Base-by-base conservation (phyloP, 2,329 filamentous ascomycete species). In the Atkinsonella texensis region DNA sequence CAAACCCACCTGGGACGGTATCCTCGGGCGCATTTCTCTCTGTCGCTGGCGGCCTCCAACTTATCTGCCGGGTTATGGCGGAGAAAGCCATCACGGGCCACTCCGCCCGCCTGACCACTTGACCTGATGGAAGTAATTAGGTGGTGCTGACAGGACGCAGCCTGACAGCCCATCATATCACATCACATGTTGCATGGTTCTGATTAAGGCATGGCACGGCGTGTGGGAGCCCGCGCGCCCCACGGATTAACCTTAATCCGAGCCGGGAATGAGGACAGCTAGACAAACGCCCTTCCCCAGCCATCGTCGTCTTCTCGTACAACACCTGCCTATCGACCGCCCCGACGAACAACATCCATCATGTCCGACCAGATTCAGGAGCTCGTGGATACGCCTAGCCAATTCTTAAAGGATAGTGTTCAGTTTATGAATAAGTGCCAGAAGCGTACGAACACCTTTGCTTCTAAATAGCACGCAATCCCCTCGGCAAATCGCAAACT, bases 331-430 rank as follows among this genome's bases (percentile, higher is more conserved):
- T 20, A 40, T 38, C 44, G 6, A 17, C 35, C 13, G 20, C 8
- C 38, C 42, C 43, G 31, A 45, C 33, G 6, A 32, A 20, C 42
- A 6, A 45, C 11, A 5, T 9, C 55, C 66, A 70, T 60, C 64
- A 81, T 82, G 79, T 76, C 81, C 68, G 83, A 85, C 66, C 77
- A 83, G 67, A 68, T 86, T 61, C 81, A 85, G 68, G 81, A 86
- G 65, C 71, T 87, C 62, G 76, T 85, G 64, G 84, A 87, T 59
- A 76, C 82, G 65, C 81, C 81, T 60, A 73, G 74, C 65, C 80
- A 84, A 68, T 85, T 85, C 66, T 65, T 82, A 63, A 76, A 58
- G 57, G 79, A 81, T 55, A 79, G 79, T 63, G 72, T 78, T 54
- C 77, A 81, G 59, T 83, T 83, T 69, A 70, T 81, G 65, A 76